Conservation (phyloP, 768 basidiomycete genomes). For the Porpolomopsis calyptriformis region DNA sequence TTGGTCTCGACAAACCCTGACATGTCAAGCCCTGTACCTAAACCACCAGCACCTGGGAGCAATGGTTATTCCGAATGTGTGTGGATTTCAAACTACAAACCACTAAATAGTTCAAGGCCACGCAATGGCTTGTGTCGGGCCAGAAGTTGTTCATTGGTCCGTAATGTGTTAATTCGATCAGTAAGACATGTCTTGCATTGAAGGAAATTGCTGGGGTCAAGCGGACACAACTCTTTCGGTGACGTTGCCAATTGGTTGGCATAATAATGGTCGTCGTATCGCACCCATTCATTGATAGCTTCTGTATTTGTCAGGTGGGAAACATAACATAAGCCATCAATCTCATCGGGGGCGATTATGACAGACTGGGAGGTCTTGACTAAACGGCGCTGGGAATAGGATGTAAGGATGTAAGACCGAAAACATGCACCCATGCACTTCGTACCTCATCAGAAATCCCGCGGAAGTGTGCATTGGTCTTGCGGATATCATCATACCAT, state of each 20-base stretch:
- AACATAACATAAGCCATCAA: constrained; percentile 51
- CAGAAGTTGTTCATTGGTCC: constrained; percentile 21
- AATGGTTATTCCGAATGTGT: neutral
- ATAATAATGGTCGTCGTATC: constrained; percentile 51
- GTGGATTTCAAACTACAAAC: constrained; percentile 23
- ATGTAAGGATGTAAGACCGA: neutral
- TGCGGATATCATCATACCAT: constrained; percentile 30
- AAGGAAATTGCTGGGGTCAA: constrained; percentile 17
- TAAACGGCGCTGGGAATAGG: constrained; percentile 28
- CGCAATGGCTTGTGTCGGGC: constrained; percentile 34
- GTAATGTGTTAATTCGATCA: constrained; percentile 21
- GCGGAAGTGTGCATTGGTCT: constrained; percentile 8
- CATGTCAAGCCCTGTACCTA: constrained; percentile 55
- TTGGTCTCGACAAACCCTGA: constrained; percentile 52
- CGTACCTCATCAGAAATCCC: constrained; percentile 34
- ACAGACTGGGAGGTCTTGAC: constrained; percentile 25
- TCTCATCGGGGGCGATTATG: constrained; percentile 23
- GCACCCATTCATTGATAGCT: constrained; percentile 38
- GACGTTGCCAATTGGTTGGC: constrained; percentile 26
- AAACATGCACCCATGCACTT: neutral
- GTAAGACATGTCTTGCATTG: constrained; percentile 32
- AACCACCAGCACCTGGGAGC: constrained; percentile 56
- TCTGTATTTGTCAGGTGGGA: constrained; percentile 22
- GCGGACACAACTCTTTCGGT: constrained; percentile 11
- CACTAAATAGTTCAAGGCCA: constrained; percentile 61